Evolutionary conservation across 2,329 filamentous ascomycete species (phyloP).

Genomic region (Hymenotorrendiella dingleyae): DNA sequence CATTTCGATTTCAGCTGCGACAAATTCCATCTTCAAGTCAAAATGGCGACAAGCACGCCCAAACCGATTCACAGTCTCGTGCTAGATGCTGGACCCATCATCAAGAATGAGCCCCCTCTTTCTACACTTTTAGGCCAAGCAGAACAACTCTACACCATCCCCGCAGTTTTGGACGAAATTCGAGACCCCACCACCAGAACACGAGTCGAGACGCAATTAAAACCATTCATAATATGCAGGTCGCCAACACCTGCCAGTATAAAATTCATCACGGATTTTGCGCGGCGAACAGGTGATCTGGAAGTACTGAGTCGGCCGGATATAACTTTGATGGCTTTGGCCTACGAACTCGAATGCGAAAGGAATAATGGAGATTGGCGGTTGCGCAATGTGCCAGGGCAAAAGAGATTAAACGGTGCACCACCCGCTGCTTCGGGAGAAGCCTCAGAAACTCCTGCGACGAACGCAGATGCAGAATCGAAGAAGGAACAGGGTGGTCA

Average conservation of each 20-base stretch:
- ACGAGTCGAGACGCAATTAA: slow-evolving; percentile 75
- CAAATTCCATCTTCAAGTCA: slow-evolving; percentile 2
- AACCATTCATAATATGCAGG: slow-evolving; percentile 77
- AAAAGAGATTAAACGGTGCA: slow-evolving; percentile 70
- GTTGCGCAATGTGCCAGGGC: slow-evolving; percentile 69
- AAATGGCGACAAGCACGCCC: slow-evolving; percentile 24
- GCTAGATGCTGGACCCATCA: slow-evolving; percentile 85
- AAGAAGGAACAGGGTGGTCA: neutral
- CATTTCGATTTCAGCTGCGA: slow-evolving; percentile 4
- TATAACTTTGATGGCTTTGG: slow-evolving; percentile 80
- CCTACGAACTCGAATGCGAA: slow-evolving; percentile 93
- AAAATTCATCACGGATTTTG: slow-evolving; percentile 76
- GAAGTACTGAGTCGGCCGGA: slow-evolving; percentile 84
- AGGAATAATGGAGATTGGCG: slow-evolving; percentile 86
- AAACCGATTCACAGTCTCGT: slow-evolving; percentile 80
- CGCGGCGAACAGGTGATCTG: slow-evolving; percentile 82
- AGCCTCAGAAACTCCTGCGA: slow-evolving; percentile 19
- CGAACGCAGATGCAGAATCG: slow-evolving; percentile 2
- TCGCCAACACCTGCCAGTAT: slow-evolving; percentile 71
- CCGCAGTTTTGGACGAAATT: slow-evolving; percentile 82
- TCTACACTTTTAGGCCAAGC: slow-evolving; percentile 75
- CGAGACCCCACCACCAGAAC: slow-evolving; percentile 74
- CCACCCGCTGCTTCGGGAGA: slow-evolving; percentile 34
- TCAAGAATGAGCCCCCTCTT: slow-evolving; percentile 84
- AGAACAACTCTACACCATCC: slow-evolving; percentile 74